Evolutionary conservation across 2,329 filamentous ascomycete species (phyloP), one percentile per base, ranked within the genome.

Genomic region (Paracorniculantispora psalliotae): DNA sequence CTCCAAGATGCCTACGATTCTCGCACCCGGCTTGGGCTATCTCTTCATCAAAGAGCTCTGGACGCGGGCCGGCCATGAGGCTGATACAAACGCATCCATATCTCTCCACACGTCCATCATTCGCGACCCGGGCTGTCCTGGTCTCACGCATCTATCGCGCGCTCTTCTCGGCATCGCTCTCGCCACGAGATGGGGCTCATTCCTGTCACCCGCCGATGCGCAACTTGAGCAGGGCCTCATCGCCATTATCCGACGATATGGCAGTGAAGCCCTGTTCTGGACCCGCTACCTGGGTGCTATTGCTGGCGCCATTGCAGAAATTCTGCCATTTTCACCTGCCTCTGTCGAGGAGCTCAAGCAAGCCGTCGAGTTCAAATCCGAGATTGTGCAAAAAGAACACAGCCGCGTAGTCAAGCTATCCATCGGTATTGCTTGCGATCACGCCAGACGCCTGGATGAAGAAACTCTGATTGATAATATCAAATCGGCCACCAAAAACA

Each of bases 21-120:
- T 83, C 67, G 71, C 71, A 19, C 63, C 75, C 33, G 72, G 77
- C 28, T 67, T 81, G 51, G 73, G 71, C 15, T 63, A 67, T 23
- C 66, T 85, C 56, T 78, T 86, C 41, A 73, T 75, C 4, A 71
- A 70, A 33, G 76, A 79, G 28, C 77, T 83, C 17, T 87, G 84
- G 83, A 68, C 71, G 37, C 72, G 79, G 19, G 68, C 72, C 51
- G 83, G 83, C 2, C 73, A 79, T 59, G 72, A 79, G 56, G 71
- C 73, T 23, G 78, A 80, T 47, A 72, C 75, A 8, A 86, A 87
- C 63, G 83, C 89, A 0, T 82, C 88, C 3, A 83, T 84, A 53
- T 88, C 88, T 8, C 75, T 96, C n/a, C 86, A 92, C 65, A 79
- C 84, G 61, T 88, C 89, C 1, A 84, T 90, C 6, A 84, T 82